Evolutionary conservation across 108 stramenopile species (phyloP).

Genomic region (Stephanodiscus triporus): DNA sequence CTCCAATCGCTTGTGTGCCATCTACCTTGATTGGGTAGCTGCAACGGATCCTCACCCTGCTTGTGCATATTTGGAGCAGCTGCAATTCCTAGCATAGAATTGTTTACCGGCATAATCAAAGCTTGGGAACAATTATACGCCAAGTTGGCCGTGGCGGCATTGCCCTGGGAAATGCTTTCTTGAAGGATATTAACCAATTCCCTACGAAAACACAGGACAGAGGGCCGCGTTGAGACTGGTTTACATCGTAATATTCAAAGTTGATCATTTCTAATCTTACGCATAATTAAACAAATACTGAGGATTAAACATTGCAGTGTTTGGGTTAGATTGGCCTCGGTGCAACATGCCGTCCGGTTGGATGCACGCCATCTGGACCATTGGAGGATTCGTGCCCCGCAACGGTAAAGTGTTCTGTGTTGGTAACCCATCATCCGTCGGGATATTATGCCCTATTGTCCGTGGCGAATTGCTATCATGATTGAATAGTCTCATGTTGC

Average conservation of each 20-base stretch:
- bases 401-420: neutral
- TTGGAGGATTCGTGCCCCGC: neutral
- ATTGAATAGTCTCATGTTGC: neutral
- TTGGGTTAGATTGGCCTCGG: slow-evolving; percentile 1
- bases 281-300: slow-evolving; percentile 20
- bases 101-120: neutral
- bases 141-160: slow-evolving; percentile 2
- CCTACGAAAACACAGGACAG: neutral
- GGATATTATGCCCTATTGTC: neutral
- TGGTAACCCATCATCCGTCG: neutral
- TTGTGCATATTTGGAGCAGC: neutral
- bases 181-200: slow-evolving; percentile 31
- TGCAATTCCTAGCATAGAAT: neutral
- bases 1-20: neutral
- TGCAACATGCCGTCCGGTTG: neutral
- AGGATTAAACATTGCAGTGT: neutral
- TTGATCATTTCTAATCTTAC: neutral
- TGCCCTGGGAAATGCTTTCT: slow-evolving; percentile 18
- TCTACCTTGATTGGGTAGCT: too few species aligned
- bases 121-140: slow-evolving; percentile 1
- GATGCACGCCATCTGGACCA: slow-evolving; percentile 1
- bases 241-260: neutral
- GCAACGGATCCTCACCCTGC: neutral
- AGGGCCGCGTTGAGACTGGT: neutral
- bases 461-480: neutral